Evolutionary conservation across 1,139 yeast genomes (phyloP).

Genomic region (Candida sp.): DNA sequence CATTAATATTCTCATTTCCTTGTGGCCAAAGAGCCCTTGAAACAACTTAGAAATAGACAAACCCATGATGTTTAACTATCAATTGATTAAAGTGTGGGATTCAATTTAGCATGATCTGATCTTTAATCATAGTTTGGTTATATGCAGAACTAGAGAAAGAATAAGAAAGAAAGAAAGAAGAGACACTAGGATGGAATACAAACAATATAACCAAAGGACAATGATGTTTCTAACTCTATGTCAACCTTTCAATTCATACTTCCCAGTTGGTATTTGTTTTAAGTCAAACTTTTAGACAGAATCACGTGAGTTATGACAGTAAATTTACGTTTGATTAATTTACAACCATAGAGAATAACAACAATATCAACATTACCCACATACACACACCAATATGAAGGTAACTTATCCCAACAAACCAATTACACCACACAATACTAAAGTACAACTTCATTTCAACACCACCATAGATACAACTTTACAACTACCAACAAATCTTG

Average conservation of each 20-base stretch:
- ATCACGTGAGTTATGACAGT: background rate
- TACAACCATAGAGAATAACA: background rate
- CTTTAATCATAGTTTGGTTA: background rate
- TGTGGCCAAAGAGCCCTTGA: conserved; percentile 32
- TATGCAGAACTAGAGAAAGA: background rate
- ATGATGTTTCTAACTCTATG: too few species aligned
- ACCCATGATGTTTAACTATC: conserved; percentile 16
- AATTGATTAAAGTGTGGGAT: background rate
- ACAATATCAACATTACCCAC: too few species aligned
- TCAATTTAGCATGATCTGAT: background rate
- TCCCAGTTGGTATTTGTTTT: too few species aligned
- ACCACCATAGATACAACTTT: background rate
- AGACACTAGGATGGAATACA: background rate
- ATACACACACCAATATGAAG: background rate
- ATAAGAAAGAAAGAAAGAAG: too few species aligned
- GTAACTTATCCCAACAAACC: background rate
- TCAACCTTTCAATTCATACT: too few species aligned
- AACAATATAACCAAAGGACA: too few species aligned
- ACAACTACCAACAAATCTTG: conserved; percentile 4
- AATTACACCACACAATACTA: background rate
- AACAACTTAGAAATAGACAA: conserved; percentile 31
- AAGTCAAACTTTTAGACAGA: too few species aligned
- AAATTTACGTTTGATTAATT: too few species aligned
- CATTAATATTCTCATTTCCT: conserved; percentile 40
- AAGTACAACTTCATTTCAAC: background rate